phyloP scores from a whole-genome alignment of 331 rosid genomes.

The Spiraea crenata region DNA sequence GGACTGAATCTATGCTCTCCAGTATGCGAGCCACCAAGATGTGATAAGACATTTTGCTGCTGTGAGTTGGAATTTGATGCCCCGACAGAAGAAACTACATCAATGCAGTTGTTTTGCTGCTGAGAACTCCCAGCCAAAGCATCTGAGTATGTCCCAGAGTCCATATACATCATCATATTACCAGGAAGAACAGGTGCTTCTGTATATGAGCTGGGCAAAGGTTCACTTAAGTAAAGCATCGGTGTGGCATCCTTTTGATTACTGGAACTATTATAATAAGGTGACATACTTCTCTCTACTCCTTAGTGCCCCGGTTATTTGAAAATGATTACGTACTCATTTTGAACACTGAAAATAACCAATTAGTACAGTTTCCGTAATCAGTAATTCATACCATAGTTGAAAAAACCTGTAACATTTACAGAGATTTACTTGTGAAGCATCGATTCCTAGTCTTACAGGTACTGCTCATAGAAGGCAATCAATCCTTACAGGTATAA shows the following conservation, averaged over 20 bases:
- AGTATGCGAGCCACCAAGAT: conserved; percentile 40
- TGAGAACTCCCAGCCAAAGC: conserved; percentile 45
- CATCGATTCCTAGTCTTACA: background rate
- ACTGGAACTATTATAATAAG: conserved; percentile 46
- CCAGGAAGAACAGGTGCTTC: conserved; percentile 51
- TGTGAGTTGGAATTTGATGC: conserved; percentile 42
- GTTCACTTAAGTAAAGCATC: conserved; percentile 52
- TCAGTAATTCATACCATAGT: background rate
- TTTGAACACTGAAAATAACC: conserved; percentile 14
- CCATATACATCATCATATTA: conserved; percentile 57
- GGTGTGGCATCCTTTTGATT: conserved; percentile 47
- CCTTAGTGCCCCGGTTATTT: conserved; percentile 15
- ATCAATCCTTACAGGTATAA: background rate
- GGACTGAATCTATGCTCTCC: conserved; percentile 46
- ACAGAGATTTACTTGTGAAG: background rate
- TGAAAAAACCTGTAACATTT: background rate
- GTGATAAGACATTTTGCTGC: conserved; percentile 52
- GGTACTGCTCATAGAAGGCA: conserved; percentile 1
- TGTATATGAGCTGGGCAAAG: conserved; percentile 48
- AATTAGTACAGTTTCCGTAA: conserved; percentile 9
- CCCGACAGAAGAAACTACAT: conserved; percentile 39
- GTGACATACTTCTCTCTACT: conserved; percentile 49
- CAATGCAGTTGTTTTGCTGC: conserved; percentile 51
- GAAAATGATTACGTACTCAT: conserved; percentile 19
- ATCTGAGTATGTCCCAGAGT: conserved; percentile 45